Conservation (phyloP, 208 protist genomes). For the Trypanosomatidae sp. region DNA sequence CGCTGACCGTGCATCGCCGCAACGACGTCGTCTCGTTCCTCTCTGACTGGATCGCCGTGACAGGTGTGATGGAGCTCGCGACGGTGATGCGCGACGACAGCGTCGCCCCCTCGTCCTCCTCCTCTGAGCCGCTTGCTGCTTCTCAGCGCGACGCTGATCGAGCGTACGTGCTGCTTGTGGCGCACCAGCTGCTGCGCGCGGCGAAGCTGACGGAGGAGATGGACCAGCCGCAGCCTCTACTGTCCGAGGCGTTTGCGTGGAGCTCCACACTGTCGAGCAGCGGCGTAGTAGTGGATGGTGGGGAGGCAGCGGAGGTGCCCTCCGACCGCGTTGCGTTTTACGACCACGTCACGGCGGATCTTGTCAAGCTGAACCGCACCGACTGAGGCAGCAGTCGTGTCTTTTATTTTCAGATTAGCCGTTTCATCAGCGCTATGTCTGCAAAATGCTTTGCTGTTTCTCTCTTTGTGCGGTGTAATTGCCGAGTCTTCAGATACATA, state of each 20-base stretch:
- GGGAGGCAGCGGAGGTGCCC: slow-evolving; percentile 42
- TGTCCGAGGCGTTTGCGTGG: slow-evolving; percentile 42
- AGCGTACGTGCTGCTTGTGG: slow-evolving; percentile 28
- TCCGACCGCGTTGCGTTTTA: slow-evolving; percentile 69
- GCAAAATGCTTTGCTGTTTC: slow-evolving; percentile 10
- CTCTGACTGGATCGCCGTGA: slow-evolving; percentile 29
- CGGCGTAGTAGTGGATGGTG: slow-evolving; percentile 56
- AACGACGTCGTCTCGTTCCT: slow-evolving; percentile 34
- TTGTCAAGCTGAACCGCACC: slow-evolving; percentile 57
- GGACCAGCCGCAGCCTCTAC: slow-evolving; percentile 48
- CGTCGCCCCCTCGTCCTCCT: no score
- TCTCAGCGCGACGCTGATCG: background rate
- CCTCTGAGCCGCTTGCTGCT: no score
- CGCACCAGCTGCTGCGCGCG: slow-evolving; percentile 57
- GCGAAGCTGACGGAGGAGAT: slow-evolving; percentile 71
- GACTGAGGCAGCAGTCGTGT: slow-evolving; percentile 4
- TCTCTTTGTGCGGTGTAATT: no score
- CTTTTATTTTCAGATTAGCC: no score
- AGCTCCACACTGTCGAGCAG: slow-evolving; percentile 23
- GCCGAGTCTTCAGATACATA: no score
- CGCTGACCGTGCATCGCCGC: slow-evolving; percentile 44
- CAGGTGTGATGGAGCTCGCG: slow-evolving; percentile 23
- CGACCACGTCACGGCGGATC: slow-evolving; percentile 81
- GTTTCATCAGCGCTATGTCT: background rate
- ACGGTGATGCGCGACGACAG: background rate